Base-by-base conservation (phyloP, 768 basidiomycete genomes). In the Holtermannia corniformis region DNA sequence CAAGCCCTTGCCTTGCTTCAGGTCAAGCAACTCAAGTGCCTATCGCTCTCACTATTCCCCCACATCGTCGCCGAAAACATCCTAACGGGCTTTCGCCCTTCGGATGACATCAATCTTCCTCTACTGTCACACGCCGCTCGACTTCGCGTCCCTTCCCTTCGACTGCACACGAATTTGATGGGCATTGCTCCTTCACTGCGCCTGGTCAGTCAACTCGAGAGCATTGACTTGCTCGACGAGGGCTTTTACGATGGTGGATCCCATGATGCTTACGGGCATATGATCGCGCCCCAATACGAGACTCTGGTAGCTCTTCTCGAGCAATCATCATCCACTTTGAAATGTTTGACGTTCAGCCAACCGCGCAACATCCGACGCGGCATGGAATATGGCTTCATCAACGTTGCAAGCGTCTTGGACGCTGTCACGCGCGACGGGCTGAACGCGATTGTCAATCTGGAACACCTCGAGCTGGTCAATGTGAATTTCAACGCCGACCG, bases 1-100 rank as follows among this genome's bases (percentile, higher is more conserved):
- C 4, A 32, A 5, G 13, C 37, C 4, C 28, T 49, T 10, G 4
- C 4, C 7, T 21, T 13, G 14, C 26, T 49, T 20, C 16, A 5
- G 5, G 16, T 28, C 4, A 20, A 20, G 14, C 47, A 49, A 49
- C 47, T 49, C 4, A 26, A 7, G n/a, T 32, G 5, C 10, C 21
- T 49, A 16, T 32, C 47, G 16, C 22, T 49, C 13, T 49, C 47
- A 19, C n/a, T 49, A 7, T 49, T 49, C 27, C 47, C 47, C n/a
- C 10, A 14, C 23, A 19, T 49, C 20, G 4, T 37, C n/a, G 16
- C 37, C 14, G 27, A 49, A 4, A 49, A 27, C 47, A 24, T 49
- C 4, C 21, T 28, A 5, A 11, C 24, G 4, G 47, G 28, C 10
- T 27, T 37, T 16, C 32, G 32, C 11, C 13, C 28, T 19, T 4